These are phyloP conservation scores for Solanum arcanum DNA, from an alignment of 257 asterid genomes.

Conservation along the genomic window DNA sequence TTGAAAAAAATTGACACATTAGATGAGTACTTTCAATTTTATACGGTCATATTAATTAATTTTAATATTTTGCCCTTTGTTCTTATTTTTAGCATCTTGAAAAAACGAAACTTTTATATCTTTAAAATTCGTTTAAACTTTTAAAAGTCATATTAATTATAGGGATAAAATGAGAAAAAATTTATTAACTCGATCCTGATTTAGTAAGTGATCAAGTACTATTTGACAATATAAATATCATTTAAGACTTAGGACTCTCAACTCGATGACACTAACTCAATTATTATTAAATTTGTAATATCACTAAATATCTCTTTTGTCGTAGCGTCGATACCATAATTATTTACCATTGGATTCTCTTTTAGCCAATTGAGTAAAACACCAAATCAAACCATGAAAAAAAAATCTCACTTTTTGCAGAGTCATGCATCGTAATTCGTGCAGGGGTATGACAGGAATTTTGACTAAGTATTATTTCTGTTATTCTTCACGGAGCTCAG, in stretches of 20 bases:
- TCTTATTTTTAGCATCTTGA: not conserved
- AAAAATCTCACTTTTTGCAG: not conserved
- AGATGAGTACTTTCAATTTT: not conserved
- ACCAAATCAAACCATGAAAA: not conserved
- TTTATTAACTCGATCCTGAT: no score
- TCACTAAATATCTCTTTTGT: not conserved
- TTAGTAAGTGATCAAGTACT: not conserved
- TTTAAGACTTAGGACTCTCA: not conserved
- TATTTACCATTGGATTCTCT: not conserved
- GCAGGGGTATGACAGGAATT: not conserved
- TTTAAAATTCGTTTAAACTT: not conserved
- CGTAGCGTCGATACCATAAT: not conserved
- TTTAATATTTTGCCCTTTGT: not conserved
- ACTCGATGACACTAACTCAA: no score
- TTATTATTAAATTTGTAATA: no score
- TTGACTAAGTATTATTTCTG: not conserved
- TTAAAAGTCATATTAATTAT: not conserved
- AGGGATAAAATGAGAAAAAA: not conserved
- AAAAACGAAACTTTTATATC: not conserved
- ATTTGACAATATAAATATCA: no score
- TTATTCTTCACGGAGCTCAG: not conserved
- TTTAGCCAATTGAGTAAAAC: not conserved
- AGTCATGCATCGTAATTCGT: not conserved
- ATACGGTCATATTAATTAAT: no score
- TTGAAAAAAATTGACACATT: not conserved